A percentile compares a stretch with the other conserved stretches of the same genome.
Conservation (phyloP, 768 basidiomycete genomes). For the Mycena pura region DNA sequence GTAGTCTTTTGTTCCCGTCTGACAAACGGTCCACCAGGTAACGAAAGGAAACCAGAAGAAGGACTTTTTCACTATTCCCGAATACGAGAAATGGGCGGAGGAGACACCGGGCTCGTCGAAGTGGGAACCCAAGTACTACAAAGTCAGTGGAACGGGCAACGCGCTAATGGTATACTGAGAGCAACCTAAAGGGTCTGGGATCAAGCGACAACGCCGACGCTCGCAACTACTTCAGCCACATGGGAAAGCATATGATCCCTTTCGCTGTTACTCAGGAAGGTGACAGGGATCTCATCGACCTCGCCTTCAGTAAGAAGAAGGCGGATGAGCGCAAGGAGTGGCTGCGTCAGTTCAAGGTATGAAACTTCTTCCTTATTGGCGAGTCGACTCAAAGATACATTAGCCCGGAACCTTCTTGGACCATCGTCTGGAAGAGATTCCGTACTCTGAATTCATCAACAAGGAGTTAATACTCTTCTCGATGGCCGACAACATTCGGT, state of each 20-base stretch:
- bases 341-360: constrained; percentile 89
- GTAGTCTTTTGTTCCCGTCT: not conserved
- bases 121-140: constrained; percentile 97
- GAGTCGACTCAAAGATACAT: constrained; percentile 2
- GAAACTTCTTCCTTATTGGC: not conserved
- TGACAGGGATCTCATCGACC: constrained; percentile 89
- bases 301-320: constrained; percentile 99
- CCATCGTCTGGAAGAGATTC: constrained; percentile 85
- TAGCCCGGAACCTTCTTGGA: constrained; percentile 92
- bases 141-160: constrained; percentile 58
- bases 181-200: constrained; percentile 80
- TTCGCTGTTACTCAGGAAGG: constrained; percentile 83
- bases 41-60: constrained; percentile 78
- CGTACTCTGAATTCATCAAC: constrained; percentile 96
- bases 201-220: constrained; percentile 91
- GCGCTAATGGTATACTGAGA: constrained; percentile 10
- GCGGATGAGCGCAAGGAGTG: constrained; percentile 98
- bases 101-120: constrained; percentile 75
- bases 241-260: constrained; percentile 93
- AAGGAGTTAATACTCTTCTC: constrained; percentile 97
- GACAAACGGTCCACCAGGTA: constrained; percentile 53
- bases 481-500: constrained; percentile 98
- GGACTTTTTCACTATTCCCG: constrained; percentile 97
- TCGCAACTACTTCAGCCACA: constrained; percentile 90
- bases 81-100: constrained; percentile 93